phyloP scores from a whole-genome alignment of 495 filamentous ascomycete species.

The Daldinia loculata region DNA sequence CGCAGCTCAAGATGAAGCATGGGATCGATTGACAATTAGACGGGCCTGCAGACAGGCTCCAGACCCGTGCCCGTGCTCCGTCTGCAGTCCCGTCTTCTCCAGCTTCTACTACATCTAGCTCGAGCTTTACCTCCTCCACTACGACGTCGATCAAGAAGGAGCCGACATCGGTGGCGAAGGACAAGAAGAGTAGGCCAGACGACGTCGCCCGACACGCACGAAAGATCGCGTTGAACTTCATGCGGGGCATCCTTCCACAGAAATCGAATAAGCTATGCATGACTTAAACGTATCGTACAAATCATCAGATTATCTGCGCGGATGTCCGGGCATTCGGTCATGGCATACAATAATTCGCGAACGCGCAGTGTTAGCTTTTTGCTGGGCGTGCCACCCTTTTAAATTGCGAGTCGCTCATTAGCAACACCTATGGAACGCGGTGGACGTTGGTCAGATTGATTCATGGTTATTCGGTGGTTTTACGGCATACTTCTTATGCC shows the following conservation, averaged over 20 bases:
- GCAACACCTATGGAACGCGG: constrained; percentile 36
- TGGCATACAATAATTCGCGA: constrained; percentile 25
- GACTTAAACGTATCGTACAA: constrained; percentile 36
- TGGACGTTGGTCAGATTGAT: constrained; percentile 36
- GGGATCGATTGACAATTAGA: constrained; percentile 93
- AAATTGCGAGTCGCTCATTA: constrained; percentile 40
- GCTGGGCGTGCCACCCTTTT: constrained; percentile 31
- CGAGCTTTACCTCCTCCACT: constrained; percentile 40
- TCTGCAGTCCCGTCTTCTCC: constrained; percentile 64
- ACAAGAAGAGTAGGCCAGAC: constrained; percentile 45
- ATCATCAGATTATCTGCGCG: constrained; percentile 20
- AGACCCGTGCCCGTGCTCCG: constrained; percentile 48
- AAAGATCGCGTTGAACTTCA: constrained; percentile 54
- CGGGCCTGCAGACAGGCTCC: constrained; percentile 64
- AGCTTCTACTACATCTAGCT: constrained; percentile 51
- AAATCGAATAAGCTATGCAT: constrained; percentile 47
- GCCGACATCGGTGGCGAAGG: constrained; percentile 42
- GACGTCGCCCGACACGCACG: constrained; percentile 50
- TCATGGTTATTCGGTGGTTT: constrained; percentile 33
- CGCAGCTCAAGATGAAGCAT: constrained; percentile 96
- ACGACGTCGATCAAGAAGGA: constrained; percentile 43
- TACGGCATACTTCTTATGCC: constrained; percentile 50
- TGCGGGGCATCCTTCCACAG: constrained; percentile 50
- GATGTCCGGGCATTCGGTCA: constrained; percentile 28
- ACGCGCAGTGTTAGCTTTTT: constrained; percentile 25